Base-by-base conservation (phyloP, 306 rosid species). In the Quercus variabilis region DNA sequence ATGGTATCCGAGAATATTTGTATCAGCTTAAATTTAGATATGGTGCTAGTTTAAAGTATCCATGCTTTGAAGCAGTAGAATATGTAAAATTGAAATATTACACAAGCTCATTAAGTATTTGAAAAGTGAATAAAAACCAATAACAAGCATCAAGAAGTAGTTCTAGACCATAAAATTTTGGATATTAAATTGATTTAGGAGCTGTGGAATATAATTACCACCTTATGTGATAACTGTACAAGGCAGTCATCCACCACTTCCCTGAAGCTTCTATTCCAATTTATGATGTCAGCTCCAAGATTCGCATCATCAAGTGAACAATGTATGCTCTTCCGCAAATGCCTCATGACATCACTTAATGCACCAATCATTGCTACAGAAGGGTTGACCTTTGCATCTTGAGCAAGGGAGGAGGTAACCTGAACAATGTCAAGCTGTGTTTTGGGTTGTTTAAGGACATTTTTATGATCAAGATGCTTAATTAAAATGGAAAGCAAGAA, bases 381-480 rank as follows among this genome's bases (percentile, higher is more conserved):
- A 63, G 96, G 88, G 86, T 91, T 90, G 51, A 89, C 86, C 83
- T 88, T 93, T 71, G 90, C 89, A 84, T 87, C 85, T 81, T 85
- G 86, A 67, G 91, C 88, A 85, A 96, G 97, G 11, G 91, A 80
- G 81, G 96, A 85, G 52, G 94, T 85, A 56, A 93, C 97, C 82
- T 85, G 87, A 71, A 91, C 86, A 85, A 96, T 93, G 84, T 93
- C 97, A 65, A 91, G 85, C 83, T 96, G 99, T 91, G 90, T 86
- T 60, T 82, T 71, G 33, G 96, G 96, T 70, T 89, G 89, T 79
- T 91, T 87, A 59, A 93, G 93, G 88, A 93, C 94, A 63, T 19
- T 72, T 89, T 90, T 96, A 85, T 96, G 95, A 84, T 96, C 98
- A 8, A 96, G 86, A 90, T 96, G 99, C 86, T 93, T 93, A 80